Evolutionary conservation across 148 eudicot genomes (phyloP).

Genomic region (Talinum fruticosum): DNA sequence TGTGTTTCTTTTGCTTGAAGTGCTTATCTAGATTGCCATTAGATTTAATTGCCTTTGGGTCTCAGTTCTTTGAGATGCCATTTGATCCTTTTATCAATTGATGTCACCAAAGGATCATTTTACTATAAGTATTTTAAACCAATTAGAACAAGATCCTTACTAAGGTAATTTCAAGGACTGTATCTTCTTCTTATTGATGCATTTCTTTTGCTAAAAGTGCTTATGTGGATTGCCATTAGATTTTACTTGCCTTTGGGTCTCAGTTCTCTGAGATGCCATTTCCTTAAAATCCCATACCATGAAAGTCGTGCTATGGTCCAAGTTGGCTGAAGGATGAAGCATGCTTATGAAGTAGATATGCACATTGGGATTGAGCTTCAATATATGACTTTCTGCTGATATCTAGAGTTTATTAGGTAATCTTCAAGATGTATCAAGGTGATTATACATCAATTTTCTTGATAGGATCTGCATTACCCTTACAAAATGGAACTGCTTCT

Average conservation of each 20-base stretch:
- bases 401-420: not conserved
- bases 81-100: no score
- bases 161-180: not conserved
- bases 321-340: no score
- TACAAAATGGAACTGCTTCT: not conserved
- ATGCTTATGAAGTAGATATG: no score
- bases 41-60: no score
- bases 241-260: no score
- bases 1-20: not conserved
- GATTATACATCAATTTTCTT: not conserved
- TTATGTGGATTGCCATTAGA: no score
- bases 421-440: not conserved
- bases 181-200: not conserved
- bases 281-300: no score
- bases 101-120: not conserved
- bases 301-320: no score
- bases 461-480: not conserved
- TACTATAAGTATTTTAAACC: not conserved
- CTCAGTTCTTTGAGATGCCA: no score
- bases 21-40: no score
- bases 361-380: no score
- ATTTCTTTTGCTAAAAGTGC: not conserved
- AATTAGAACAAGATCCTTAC: not conserved
- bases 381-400: not conserved
- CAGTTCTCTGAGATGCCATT: no score